Evolutionary conservation across 2,329 filamentous ascomycete genomes (phyloP).

Genomic region (Pleurostoma richardsiae): DNA sequence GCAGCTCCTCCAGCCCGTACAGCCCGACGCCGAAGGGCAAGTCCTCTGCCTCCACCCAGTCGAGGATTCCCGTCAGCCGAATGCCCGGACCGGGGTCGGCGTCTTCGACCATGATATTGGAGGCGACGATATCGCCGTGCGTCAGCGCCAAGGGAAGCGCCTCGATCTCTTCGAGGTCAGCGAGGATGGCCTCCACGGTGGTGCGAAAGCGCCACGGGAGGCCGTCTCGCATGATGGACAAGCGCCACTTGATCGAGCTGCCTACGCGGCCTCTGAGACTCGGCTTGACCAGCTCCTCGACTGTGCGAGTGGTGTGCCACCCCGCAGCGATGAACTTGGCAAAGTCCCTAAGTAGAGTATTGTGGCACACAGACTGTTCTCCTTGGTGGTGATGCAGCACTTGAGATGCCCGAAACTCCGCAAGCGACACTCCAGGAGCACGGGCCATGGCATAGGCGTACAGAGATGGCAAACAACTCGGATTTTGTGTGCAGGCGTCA

Average conservation of each 20-base stretch:
- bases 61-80: slow-evolving; percentile 47
- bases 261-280: slow-evolving; percentile 29
- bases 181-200: slow-evolving; percentile 17
- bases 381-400: background rate
- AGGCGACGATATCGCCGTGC: slow-evolving; percentile 55
- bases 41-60: slow-evolving; percentile 61
- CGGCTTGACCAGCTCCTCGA: slow-evolving; percentile 1
- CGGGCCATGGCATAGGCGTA: slow-evolving; percentile 35
- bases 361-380: slow-evolving; percentile 8
- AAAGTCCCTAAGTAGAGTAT: slow-evolving; percentile 32
- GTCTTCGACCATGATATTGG: slow-evolving; percentile 46
- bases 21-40: slow-evolving; percentile 55
- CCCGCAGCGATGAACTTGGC: slow-evolving; percentile 32
- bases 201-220: slow-evolving; percentile 29
- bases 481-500: too few species aligned
- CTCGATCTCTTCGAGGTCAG: slow-evolving; percentile 27
- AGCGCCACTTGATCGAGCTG: slow-evolving; percentile 30
- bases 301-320: slow-evolving; percentile 21
- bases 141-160: slow-evolving; percentile 49
- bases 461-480: slow-evolving; percentile 10
- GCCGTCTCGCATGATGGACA: slow-evolving; percentile 25
- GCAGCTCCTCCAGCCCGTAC: slow-evolving; percentile 56
- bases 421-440: slow-evolving; percentile 34
- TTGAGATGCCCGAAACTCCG: slow-evolving; percentile 17
- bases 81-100: background rate